Percentiles rank a stretch among this genome's conserved stretches.
phyloP scores from a whole-genome alignment of 1,284 basidiomycete species.

The Papiliotrema flavescens region DNA sequence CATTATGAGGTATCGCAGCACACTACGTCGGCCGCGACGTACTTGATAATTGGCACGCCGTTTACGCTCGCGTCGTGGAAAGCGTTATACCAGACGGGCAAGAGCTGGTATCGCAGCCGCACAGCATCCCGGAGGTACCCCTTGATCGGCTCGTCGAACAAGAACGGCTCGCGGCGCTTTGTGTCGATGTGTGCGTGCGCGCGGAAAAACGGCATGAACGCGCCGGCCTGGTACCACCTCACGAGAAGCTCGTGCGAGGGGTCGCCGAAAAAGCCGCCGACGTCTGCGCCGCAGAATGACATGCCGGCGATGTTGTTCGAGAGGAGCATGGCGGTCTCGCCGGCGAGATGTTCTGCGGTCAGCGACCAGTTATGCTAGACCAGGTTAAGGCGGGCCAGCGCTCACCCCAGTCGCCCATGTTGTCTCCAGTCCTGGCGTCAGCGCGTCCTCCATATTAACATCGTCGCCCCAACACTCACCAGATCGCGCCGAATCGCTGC shows the following conservation, averaged over 20 bases:
- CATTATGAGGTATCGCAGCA: background rate
- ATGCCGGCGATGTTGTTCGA: conserved; percentile 90
- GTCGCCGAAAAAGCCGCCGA: conserved; percentile 98
- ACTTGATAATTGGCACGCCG: conserved; percentile 77
- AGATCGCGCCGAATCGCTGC: conserved; percentile 93
- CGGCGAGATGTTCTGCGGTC: conserved; percentile 77
- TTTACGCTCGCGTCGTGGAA: conserved; percentile 80
- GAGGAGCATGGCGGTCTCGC: conserved; percentile 90
- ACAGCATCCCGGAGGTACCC: conserved; percentile 74
- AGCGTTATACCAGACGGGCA: conserved; percentile 95
- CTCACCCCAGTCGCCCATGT: conserved; percentile 84
- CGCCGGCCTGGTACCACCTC: conserved; percentile 94
- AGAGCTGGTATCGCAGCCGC: conserved; percentile 77
- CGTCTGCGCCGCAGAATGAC: conserved; percentile 89
- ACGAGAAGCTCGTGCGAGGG: conserved; percentile 90
- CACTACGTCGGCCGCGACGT: conserved; percentile 15
- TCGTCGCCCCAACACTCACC: conserved; percentile 53
- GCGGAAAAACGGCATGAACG: conserved; percentile 95
- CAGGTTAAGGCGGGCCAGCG: background rate
- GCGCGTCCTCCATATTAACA: too few species aligned
- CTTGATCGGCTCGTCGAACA: conserved; percentile 85
- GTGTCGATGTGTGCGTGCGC: conserved; percentile 98
- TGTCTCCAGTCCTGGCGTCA: conserved; percentile 73
- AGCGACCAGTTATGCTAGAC: conserved; percentile 3
- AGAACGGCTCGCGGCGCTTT: conserved; percentile 92